phyloP scores from a whole-genome alignment of 2,329 filamentous ascomycete species.

The Fusarium decemcellulare region DNA sequence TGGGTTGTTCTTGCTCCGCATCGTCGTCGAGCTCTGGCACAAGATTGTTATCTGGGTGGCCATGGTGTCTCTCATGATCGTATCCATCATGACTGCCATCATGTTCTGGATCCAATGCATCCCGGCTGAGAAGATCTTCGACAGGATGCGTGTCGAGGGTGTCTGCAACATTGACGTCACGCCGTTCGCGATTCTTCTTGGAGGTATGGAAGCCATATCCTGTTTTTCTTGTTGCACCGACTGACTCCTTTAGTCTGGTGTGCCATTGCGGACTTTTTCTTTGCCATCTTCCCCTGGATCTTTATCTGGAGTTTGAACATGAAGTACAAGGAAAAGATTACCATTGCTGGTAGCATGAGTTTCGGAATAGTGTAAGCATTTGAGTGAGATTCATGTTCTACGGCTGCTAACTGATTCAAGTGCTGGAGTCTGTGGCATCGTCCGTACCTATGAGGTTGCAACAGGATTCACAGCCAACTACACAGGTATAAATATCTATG shows the following conservation, averaged over 20 bases:
- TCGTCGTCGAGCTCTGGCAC: constrained; percentile 52
- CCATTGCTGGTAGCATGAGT: constrained; percentile 57
- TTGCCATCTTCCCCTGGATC: constrained; percentile 58
- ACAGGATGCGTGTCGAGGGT: constrained; percentile 10
- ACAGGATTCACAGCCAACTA: constrained; percentile 34
- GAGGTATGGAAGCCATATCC: constrained; percentile 14
- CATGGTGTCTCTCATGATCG: constrained; percentile 30
- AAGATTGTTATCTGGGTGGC: constrained; percentile 51
- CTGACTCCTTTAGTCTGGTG: constrained; percentile 28
- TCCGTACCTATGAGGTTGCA: constrained; percentile 29
- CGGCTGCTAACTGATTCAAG: constrained; percentile 12
- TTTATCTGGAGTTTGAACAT: constrained; percentile 60
- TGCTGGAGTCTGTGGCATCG: constrained; percentile 32
- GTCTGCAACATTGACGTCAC: constrained; percentile 15
- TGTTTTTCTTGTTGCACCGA: not conserved
- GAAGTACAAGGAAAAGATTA: constrained; percentile 59
- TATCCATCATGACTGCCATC: constrained; percentile 14
- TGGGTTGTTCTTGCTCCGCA: constrained; percentile 54
- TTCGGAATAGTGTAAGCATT: constrained; percentile 54
- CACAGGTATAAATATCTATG: constrained; percentile 8
- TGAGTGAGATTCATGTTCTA: too few species aligned
- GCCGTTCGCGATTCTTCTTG: constrained; percentile 27
- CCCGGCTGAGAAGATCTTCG: constrained; percentile 31
- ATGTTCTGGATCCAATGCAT: constrained; percentile 27
- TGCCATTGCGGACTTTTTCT: constrained; percentile 54